Conservation (phyloP, 129 eudicot species). For the Glebionis coronaria region DNA sequence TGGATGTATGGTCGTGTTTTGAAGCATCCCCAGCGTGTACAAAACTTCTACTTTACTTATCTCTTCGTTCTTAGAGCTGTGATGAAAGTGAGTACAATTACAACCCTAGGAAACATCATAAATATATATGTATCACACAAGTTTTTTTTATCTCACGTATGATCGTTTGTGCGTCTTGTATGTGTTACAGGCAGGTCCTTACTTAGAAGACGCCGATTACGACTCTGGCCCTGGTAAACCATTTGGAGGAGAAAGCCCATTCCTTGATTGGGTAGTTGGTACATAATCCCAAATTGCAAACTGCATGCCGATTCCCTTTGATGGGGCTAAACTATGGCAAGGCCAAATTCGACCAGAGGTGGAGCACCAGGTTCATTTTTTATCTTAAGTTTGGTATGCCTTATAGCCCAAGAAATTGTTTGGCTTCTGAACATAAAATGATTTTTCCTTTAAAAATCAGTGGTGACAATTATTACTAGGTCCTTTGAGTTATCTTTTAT, state of each 20-base stretch:
- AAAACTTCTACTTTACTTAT: slow-evolving; percentile 87
- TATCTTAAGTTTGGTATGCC: not conserved
- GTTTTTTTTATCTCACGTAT: not conserved
- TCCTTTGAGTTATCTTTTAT: not conserved
- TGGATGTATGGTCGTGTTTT: slow-evolving; percentile 82
- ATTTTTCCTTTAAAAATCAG: not conserved
- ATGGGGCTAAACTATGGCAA: slow-evolving; percentile 93
- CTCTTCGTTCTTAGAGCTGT: slow-evolving; percentile 96
- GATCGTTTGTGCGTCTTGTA: slow-evolving; percentile 11
- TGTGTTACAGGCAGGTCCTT: slow-evolving; percentile 62
- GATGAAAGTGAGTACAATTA: slow-evolving; percentile 63
- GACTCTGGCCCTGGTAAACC: slow-evolving; percentile 61
- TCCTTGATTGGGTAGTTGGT: slow-evolving; percentile 68
- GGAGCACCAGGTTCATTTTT: slow-evolving; percentile 58
- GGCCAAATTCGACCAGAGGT: slow-evolving; percentile 91
- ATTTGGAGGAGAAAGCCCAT: slow-evolving; percentile 81
- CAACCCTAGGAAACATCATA: not conserved
- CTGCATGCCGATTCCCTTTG: slow-evolving; percentile 97
- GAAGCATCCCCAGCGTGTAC: slow-evolving; percentile 90
- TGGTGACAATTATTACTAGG: not conserved
- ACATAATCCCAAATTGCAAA: slow-evolving; percentile 67
- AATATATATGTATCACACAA: not conserved
- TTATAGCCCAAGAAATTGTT: not conserved
- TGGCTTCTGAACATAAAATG: slow-evolving; percentile 9
- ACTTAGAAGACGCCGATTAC: slow-evolving; percentile 88